Evolutionary conservation across 257 asterid species (phyloP), one percentile per base, ranked within the genome.

Genomic region (Solanum microdontum): DNA sequence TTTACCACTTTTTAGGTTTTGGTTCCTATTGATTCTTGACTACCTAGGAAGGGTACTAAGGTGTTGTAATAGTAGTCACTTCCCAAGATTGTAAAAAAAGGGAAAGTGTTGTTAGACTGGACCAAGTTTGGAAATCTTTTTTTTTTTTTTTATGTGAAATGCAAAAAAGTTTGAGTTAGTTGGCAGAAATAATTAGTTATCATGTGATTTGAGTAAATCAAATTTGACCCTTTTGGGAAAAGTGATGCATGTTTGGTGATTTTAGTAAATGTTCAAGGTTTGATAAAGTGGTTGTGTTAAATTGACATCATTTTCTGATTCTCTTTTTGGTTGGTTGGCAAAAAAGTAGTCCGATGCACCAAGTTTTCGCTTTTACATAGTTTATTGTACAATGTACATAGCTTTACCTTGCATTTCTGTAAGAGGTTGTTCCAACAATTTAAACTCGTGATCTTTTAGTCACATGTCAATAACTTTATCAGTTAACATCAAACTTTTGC

Each of bases 161-260:
- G 85, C 85, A 48, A 45, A 82, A 80, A 82, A 82, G 85, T 82
- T 80, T 80, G 40, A 80, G 85, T 45, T 82, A 8, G 85, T 82
- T 82, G 85, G 85, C 85, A 82, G 43, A 48, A 48, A 17, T 48
- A 30, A 48, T 82, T 45, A 51, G 21, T 82, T 82, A 82, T 82
- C 85, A 48, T 30, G 85, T 82, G 85, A 82, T 19, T 82, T 28
- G 64, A 82, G 69, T 82, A 17, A 48, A 19, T 82, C 39, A 82
- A 48, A 45, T 30, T 82, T 82, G 69, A 82, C 43, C 28, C 85
- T 45, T 82, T 82, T 82, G 30, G 69, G 11, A 48, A 82, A 82
- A 82, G 85, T 28, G 30, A 30, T 82, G 17, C 85, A 48, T 80
- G 66, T 80, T 45, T 80, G 68, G 28, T 45, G 40, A 80, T 45